Evolutionary conservation across 805 yeast species (phyloP), one percentile per base, ranked within the genome.

Genomic region (Candida silvicultrix): DNA sequence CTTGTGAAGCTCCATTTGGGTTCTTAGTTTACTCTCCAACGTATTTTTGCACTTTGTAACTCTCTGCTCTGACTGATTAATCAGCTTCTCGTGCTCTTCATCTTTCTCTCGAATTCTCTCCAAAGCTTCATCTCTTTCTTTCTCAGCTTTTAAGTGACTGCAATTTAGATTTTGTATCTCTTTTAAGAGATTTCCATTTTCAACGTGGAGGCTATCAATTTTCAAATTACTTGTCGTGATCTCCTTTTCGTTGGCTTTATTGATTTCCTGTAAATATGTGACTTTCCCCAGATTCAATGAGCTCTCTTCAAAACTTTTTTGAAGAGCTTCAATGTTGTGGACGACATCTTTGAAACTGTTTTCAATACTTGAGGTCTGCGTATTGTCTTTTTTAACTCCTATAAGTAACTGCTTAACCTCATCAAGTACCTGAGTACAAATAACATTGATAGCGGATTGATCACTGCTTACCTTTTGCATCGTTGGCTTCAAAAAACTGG

Each of bases 11-110:
- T 66, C 69, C 18, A 53, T 53, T 49, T 69, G 72, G 1, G 69
- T 62, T 19, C 62, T 55, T 18, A 69, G 38, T 49, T 69, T 67
- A 39, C 63, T 60, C 21, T 69, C 69, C 40, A 56, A 64, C n/a
- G 53, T 57, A 3, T 59, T 51, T 35, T 57, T 53, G 8, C 45
- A 52, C 45, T 48, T 57, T 38, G 43, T 41, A 31, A 42, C 47
- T 52, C 43, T 55, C 38, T 41, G 57, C 12, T 48, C 59, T 47
- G 10, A 46, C 20, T 2, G 32, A 12, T 31, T 51, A 46, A 43
- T 46, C 20, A 4, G 12, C 35, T 2, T 39, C 7, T 40, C 48
- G 22, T 42, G 36, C 6, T 42, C 23, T 2, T 29, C 16, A 12
- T 47, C 12, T 2, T 39, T 39, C 10, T 16, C 4, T 10, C 45